These are phyloP conservation scores for Aureobasidium subglaciale DNA, from an alignment of 2,329 filamentous ascomycete genomes.

Conservation along the genomic window DNA sequence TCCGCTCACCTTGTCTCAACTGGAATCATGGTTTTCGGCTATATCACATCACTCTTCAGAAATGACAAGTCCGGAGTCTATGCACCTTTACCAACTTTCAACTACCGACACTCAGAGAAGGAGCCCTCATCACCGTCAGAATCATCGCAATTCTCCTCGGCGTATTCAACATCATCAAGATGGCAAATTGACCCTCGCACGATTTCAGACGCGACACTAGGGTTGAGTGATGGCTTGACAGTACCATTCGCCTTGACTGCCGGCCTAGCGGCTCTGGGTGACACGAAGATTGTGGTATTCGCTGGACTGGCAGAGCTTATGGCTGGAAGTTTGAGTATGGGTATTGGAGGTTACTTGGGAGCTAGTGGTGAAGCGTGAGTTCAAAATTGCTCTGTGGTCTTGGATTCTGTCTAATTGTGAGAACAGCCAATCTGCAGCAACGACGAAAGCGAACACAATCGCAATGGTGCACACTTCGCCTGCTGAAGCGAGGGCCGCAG, in stretches of 20 bases:
- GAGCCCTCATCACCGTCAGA: background rate
- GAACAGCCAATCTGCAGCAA: conserved; percentile 34
- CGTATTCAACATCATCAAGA: background rate
- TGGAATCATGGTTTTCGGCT: background rate
- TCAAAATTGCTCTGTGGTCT: background rate
- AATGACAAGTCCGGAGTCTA: background rate
- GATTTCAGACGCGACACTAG: conserved; percentile 39
- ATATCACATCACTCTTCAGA: background rate
- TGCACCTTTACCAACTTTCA: background rate
- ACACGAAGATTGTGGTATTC: conserved; percentile 34
- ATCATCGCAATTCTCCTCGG: conserved; percentile 1
- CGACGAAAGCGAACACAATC: conserved; percentile 38
- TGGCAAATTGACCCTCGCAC: conserved; percentile 30
- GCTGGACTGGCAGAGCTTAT: conserved; percentile 36
- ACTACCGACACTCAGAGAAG: background rate
- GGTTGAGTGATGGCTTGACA: conserved; percentile 37
- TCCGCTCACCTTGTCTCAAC: background rate
- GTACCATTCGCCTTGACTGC: conserved; percentile 39
- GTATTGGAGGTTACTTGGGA: conserved; percentile 37
- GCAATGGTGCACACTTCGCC: conserved; percentile 1
- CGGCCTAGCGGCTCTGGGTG: conserved; percentile 34
- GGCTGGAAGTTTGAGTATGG: conserved; percentile 38
- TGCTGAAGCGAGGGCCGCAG: background rate
- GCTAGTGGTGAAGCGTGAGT: conserved; percentile 43
- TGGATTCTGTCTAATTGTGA: background rate